Evolutionary conservation across 2,329 filamentous ascomycete species (phyloP).

Genomic region (Pseudopyricularia cyperi): DNA sequence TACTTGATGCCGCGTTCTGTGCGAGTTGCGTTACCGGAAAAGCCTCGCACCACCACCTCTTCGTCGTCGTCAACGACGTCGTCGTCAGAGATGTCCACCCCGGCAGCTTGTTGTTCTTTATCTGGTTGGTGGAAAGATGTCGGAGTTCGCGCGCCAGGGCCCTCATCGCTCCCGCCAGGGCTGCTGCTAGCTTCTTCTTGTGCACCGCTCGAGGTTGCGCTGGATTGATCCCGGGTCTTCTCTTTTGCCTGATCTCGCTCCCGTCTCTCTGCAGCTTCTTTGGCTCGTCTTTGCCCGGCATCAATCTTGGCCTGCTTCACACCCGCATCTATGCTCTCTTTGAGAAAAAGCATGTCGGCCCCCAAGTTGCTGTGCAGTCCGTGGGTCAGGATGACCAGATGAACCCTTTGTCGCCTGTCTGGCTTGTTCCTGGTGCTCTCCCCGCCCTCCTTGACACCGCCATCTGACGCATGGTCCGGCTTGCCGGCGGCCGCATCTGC

Average conservation of each 20-base stretch:
- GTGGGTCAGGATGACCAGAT: constrained; percentile 86
- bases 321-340: constrained; percentile 88
- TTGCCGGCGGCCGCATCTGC: constrained; percentile 3
- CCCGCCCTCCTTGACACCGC: constrained; percentile 6
- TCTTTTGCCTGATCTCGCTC: constrained; percentile 16
- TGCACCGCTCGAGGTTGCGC: constrained; percentile 3
- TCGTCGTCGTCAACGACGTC: constrained; percentile 59
- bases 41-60: constrained; percentile 80
- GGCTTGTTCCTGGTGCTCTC: constrained; percentile 12
- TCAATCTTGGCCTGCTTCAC: constrained; percentile 61
- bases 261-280: constrained; percentile 29
- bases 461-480: not conserved
- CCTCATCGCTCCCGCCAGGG: not conserved
- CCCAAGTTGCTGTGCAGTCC: constrained; percentile 92
- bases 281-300: constrained; percentile 46
- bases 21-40: constrained; percentile 75
- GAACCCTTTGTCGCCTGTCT: constrained; percentile 48
- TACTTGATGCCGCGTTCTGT: constrained; percentile 97
- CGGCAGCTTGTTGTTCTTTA: not conserved
- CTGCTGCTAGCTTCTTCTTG: not conserved
- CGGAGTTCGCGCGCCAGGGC: not conserved
- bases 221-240: not conserved
- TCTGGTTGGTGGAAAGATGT: constrained; percentile 3
- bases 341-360: constrained; percentile 91
- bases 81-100: constrained; percentile 12